Evolutionary conservation across 805 yeast genomes (phyloP), one percentile per base, ranked within the genome.

Genomic region (Metschnikowia kofuensis): DNA sequence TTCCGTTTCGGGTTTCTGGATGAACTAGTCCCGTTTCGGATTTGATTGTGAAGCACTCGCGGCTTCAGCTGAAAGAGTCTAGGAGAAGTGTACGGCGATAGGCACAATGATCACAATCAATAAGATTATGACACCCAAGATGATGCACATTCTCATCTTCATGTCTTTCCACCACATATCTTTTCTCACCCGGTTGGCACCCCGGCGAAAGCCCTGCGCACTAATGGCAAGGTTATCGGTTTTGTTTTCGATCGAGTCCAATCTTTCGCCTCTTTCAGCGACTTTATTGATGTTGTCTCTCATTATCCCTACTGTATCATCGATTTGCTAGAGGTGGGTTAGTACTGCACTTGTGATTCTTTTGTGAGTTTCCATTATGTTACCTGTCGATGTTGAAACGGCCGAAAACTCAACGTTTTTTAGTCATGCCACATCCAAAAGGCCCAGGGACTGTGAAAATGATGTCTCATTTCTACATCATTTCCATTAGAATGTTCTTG

Each of bases 161-260:
- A 94, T 79, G 68, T 92, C 96, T 70, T 94, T 92, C 87, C 96
- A 88, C 98, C 98, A 92, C 97, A 92, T 92, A 65, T 91, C 96
- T 70, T 91, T 92, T 72, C 99, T 87, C 42, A 92, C 97, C 61
- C 96, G 84, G 73, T 92, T 92, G 51, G 99, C 98, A 37, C 97
- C 96, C 66, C 96, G 82, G 67, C 95, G 89, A 76, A 94, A 92
- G 35, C 96, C 94, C 59, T 89, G 92, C 9, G 99, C 98, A 41
- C 89, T 82, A 41, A 85, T 89, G 39, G 96, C 96, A 60, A 92
- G 79, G 67, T 87, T 89, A 62, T 90, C 96, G 9, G 98, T 94
- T 66, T 90, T 88, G 66, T 88, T 94, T 63, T 91, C 96, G 58
- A 92, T 84, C 40, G 90, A 84, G 59, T 92, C 96, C 56, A 92